Evolutionary conservation across 2,329 filamentous ascomycete species (phyloP).

Genomic region (Ceratocystis eucalypticola): DNA sequence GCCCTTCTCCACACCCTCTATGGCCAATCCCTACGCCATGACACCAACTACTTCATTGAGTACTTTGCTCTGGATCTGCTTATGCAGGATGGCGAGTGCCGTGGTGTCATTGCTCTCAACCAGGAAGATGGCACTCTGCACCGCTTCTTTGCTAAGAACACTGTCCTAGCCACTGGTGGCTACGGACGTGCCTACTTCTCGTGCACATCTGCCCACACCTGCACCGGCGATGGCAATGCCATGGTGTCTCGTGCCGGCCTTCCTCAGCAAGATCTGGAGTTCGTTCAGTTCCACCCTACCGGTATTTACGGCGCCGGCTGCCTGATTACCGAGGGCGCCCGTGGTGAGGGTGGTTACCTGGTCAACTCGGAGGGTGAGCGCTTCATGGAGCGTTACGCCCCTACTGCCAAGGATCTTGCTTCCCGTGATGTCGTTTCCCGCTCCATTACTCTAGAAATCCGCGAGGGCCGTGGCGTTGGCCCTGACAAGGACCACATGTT

Average conservation of each 20-base stretch:
- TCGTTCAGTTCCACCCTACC: slow-evolving; percentile 98
- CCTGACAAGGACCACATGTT: slow-evolving; percentile 97
- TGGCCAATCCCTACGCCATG: slow-evolving; percentile 89
- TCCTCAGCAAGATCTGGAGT: slow-evolving; percentile 97
- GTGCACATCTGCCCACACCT: slow-evolving; percentile 95
- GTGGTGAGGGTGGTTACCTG: slow-evolving; percentile 95
- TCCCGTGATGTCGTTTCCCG: slow-evolving; percentile 92
- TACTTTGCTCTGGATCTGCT: slow-evolving; percentile 95
- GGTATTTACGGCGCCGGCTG: slow-evolving; percentile 98
- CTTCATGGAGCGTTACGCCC: slow-evolving; percentile 98
- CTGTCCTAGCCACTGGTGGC: slow-evolving; percentile 88
- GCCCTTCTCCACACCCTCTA: slow-evolving; percentile 97
- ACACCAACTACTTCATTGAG: slow-evolving; percentile 99
- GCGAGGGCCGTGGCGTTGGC: slow-evolving; percentile 91
- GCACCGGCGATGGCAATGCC: slow-evolving; percentile 97
- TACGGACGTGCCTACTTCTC: slow-evolving; percentile 98
- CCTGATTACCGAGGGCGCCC: slow-evolving; percentile 93
- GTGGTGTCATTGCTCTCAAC: slow-evolving; percentile 94
- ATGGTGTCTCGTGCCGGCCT: slow-evolving; percentile 97
- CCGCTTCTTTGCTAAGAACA: slow-evolving; percentile 93
- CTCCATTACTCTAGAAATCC: slow-evolving; percentile 97
- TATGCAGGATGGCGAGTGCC: slow-evolving; percentile 95
- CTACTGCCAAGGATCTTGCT: slow-evolving; percentile 94
- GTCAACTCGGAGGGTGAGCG: slow-evolving; percentile 96
- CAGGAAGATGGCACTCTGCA: slow-evolving; percentile 97